Evolutionary conservation across 2,329 filamentous ascomycete species (phyloP).

Genomic region (Drechslerella stenobrocha): DNA sequence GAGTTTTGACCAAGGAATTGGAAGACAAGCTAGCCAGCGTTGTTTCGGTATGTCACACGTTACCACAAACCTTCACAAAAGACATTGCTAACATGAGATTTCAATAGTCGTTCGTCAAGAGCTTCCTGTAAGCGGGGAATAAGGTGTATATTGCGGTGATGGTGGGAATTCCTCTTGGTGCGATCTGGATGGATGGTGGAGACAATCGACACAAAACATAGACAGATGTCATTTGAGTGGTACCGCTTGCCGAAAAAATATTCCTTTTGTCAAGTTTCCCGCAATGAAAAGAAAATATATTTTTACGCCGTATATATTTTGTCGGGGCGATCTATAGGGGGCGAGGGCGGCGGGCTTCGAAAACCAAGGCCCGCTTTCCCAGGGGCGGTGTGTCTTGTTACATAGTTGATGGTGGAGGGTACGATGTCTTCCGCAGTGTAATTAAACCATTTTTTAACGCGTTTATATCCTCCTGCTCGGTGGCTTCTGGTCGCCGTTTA

Average conservation of each 20-base stretch:
- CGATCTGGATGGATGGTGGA: constrained; percentile 47
- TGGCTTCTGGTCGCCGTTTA: constrained; percentile 10
- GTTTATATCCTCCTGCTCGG: too few relatives aligned
- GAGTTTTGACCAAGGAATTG: constrained; percentile 89
- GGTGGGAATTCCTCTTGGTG: constrained; percentile 46
- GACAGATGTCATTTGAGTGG: constrained; percentile 32
- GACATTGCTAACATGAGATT: constrained; percentile 7
- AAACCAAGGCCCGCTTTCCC: neutral
- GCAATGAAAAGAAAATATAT: constrained; percentile 26
- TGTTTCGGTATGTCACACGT: constrained; percentile 56
- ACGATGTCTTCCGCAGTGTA: constrained; percentile 36
- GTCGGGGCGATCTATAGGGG: constrained; percentile 8
- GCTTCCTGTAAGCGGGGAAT: constrained; percentile 42
- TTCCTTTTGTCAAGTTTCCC: constrained; percentile 32
- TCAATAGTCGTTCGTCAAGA: constrained; percentile 51
- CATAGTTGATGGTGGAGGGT: constrained; percentile 36
- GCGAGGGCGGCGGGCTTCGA: constrained; percentile 1
- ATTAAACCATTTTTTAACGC: constrained; percentile 36
- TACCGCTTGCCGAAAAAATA: constrained; percentile 18
- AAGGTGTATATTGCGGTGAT: constrained; percentile 28
- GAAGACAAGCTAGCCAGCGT: constrained; percentile 80
- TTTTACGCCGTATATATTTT: constrained; percentile 44
- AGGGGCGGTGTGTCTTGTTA: constrained; percentile 25
- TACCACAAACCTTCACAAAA: neutral
- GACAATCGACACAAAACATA: constrained; percentile 11